phyloP scores from a whole-genome alignment of 371 early-diverging fungal genomes.

The Haplosporangium sp. region DNA sequence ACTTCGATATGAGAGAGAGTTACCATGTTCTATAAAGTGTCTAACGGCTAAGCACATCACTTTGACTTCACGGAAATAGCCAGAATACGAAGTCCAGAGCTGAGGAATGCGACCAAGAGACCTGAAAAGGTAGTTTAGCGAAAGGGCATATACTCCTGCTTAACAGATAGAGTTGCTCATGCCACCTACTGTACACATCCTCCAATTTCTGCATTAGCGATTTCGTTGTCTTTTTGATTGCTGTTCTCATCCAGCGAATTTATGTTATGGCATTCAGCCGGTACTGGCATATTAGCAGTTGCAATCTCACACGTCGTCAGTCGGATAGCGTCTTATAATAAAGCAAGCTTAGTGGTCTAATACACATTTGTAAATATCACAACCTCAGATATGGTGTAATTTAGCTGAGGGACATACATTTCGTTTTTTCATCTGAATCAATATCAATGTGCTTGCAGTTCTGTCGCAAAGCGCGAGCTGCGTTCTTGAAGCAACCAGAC shows the following conservation, averaged over 20 bases:
- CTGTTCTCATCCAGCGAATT: not conserved
- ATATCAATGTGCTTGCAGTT: constrained; percentile 39
- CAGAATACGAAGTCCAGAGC: constrained; percentile 53
- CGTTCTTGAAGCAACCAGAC: constrained; percentile 36
- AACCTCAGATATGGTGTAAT: not conserved
- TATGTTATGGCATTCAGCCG: constrained; percentile 25
- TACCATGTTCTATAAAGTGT: constrained; percentile 41
- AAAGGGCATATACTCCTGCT: not conserved
- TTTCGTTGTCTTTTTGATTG: not conserved
- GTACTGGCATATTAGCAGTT: constrained; percentile 43
- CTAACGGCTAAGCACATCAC: constrained; percentile 41
- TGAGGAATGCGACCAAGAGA: constrained; percentile 41
- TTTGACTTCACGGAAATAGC: constrained; percentile 43
- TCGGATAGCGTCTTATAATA: constrained; percentile 31
- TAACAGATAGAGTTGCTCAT: too few species aligned
- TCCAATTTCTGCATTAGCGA: constrained; percentile 1
- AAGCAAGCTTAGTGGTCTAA: not conserved
- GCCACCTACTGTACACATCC: constrained; percentile 36
- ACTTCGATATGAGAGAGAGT: not conserved
- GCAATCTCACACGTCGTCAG: constrained; percentile 46
- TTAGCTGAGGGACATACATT: constrained; percentile 12
- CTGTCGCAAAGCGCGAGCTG: constrained; percentile 29
- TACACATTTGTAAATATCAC: too few species aligned
- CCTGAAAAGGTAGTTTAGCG: not conserved
- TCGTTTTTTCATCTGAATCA: constrained; percentile 38